Evolutionary conservation across 2,329 filamentous ascomycete species (phyloP).

Genomic region (Amesomyces nigricolor): DNA sequence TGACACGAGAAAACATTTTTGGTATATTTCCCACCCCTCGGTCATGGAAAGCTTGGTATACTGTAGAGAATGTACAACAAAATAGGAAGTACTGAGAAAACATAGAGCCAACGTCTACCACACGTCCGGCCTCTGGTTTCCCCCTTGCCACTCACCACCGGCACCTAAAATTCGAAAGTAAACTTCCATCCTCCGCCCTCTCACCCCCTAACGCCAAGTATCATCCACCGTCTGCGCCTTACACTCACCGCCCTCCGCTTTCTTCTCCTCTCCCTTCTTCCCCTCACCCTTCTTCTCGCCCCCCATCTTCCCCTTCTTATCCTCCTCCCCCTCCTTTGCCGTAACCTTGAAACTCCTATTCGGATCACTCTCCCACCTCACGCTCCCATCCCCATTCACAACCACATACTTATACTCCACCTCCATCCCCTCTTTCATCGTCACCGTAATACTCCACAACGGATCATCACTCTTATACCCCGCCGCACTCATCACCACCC

Average conservation of each 20-base stretch:
- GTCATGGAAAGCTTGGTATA: no score
- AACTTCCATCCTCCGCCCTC: neutral
- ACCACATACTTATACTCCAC: slow-evolving; percentile 67
- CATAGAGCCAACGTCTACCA: no score
- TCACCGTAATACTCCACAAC: slow-evolving; percentile 55
- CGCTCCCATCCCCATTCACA: slow-evolving; percentile 46
- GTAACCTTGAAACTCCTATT: slow-evolving; percentile 43
- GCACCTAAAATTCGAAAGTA: no score
- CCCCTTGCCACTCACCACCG: no score
- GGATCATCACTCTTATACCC: slow-evolving; percentile 55
- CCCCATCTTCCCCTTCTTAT: slow-evolving; percentile 20
- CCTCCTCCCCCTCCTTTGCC: slow-evolving; percentile 13
- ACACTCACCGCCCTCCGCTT: neutral
- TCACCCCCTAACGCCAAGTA: slow-evolving; percentile 9
- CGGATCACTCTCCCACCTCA: slow-evolving; percentile 61
- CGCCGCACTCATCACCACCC: slow-evolving; percentile 51
- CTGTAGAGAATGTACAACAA: no score
- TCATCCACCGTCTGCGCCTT: slow-evolving; percentile 24
- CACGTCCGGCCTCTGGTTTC: no score
- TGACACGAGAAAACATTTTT: no score
- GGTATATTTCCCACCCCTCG: no score
- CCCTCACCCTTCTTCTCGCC: slow-evolving; percentile 9
- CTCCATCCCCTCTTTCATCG: slow-evolving; percentile 48
- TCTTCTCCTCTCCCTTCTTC: no score
- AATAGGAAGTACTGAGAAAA: no score